Evolutionary conservation across 2,329 filamentous ascomycete genomes (phyloP).

Genomic region (Aquanectria penicillioides): DNA sequence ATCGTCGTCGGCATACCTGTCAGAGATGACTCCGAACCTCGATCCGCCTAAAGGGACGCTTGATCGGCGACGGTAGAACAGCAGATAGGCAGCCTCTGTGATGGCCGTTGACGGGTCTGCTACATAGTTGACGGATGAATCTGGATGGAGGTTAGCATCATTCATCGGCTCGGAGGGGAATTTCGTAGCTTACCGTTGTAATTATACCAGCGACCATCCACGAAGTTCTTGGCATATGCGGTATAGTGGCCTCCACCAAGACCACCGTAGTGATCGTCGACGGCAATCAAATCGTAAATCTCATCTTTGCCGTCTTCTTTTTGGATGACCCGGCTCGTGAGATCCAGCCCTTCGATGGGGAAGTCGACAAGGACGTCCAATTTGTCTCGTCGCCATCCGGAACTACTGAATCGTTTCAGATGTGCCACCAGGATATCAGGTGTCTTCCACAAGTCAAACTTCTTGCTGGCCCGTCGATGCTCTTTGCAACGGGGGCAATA

Average conservation of each 20-base stretch:
- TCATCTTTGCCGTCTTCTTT: slow-evolving; percentile 83
- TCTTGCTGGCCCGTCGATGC: slow-evolving; percentile 91
- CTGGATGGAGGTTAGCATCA: slow-evolving; percentile 62
- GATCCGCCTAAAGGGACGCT: slow-evolving; percentile 80
- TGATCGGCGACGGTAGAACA: slow-evolving; percentile 94
- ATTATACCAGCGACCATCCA: slow-evolving; percentile 90
- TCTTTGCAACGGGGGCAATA: slow-evolving; percentile 97
- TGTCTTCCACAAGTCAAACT: slow-evolving; percentile 95
- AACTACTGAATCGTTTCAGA: slow-evolving; percentile 93
- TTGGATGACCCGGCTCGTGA: slow-evolving; percentile 81
- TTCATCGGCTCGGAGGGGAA: background rate
- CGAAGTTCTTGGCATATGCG: slow-evolving; percentile 91
- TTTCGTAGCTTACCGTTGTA: slow-evolving; percentile 80
- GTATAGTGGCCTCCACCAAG: slow-evolving; percentile 97
- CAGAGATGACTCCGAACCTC: slow-evolving; percentile 76
- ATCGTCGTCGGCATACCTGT: slow-evolving; percentile 64
- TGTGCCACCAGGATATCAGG: slow-evolving; percentile 96
- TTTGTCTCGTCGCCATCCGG: slow-evolving; percentile 85
- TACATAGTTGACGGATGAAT: slow-evolving; percentile 75
- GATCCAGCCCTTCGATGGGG: slow-evolving; percentile 85
- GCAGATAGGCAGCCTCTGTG: slow-evolving; percentile 83
- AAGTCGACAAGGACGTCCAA: slow-evolving; percentile 92
- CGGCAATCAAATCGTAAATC: slow-evolving; percentile 91
- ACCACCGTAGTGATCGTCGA: slow-evolving; percentile 95
- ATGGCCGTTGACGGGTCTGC: slow-evolving; percentile 72